Evolutionary conservation across 2,329 filamentous ascomycete genomes (phyloP), one percentile per base, ranked within the genome.

Genomic region (Trichoderma asperellum): DNA sequence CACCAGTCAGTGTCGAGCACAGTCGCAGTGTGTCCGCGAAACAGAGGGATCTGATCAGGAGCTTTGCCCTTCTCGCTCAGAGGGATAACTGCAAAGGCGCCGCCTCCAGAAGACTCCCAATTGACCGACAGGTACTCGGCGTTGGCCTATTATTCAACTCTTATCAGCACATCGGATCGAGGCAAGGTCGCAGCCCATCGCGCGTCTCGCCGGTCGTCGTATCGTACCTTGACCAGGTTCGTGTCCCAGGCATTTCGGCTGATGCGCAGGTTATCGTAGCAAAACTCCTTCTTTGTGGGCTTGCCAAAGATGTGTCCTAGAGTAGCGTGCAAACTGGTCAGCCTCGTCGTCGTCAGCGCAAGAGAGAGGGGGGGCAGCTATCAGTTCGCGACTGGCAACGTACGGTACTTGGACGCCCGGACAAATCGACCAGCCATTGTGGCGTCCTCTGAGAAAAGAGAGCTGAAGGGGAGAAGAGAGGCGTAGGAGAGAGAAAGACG

Each of bases 191-290:
- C 53, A 40, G 32, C 32, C 14, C 52, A 21, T 21, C n/a, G 47
- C 62, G 35, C 62, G 62, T 65, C 62, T 57, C 53, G 35, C 21
- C 14, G 24, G 43, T 43, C 40, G n/a, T 29, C 86, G 24, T 24
- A 24, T 24, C 24, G 80, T 81, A 96, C 94, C 91, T 98, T 98
- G 83, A 98, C 88, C 78, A 99, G 85, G 84, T 99, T 99, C 77
- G 94, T 97, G 82, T 99, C 96, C 96, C 96, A 99, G 68, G 96
- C 96, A 89, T 99, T 99, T 82, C 92, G 93, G 78, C 94, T 97
- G 82, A 99, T 93, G 80, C 93, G 93, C 75, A 99, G 85, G 82
- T 98, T 98, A 82, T 99, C 96, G 84, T 98, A 99, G 86, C 94
- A 97, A 87, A 93, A 92, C 81, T 99, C 96, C 88, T 97, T 97